Conservation (phyloP, 2,329 filamentous ascomycete genomes). For the Penicillium sclerotigenum region DNA sequence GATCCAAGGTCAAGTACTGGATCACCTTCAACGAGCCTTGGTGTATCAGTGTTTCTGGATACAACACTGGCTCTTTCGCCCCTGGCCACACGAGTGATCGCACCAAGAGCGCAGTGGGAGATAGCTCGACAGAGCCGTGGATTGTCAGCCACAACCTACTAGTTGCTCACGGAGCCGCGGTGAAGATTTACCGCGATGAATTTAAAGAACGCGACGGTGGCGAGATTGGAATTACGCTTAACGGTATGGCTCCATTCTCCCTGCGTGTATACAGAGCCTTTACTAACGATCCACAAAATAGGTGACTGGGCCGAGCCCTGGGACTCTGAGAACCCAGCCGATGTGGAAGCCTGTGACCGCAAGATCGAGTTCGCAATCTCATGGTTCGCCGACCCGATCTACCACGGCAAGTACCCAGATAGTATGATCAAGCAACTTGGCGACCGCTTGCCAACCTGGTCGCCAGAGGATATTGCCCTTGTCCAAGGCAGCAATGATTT, state of each 20-base stretch:
- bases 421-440: slow-evolving; percentile 81
- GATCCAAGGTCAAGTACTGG: slow-evolving; percentile 77
- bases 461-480: slow-evolving; percentile 66
- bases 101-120: slow-evolving; percentile 65
- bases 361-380: slow-evolving; percentile 84
- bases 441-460: slow-evolving; percentile 71
- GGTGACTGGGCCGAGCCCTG: slow-evolving; percentile 78
- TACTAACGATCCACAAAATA: slow-evolving; percentile 25
- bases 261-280: background rate
- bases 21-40: slow-evolving; percentile 90
- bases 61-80: slow-evolving; percentile 73
- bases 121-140: slow-evolving; percentile 76
- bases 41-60: slow-evolving; percentile 78
- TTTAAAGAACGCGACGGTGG: slow-evolving; percentile 71
- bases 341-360: slow-evolving; percentile 72
- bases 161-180: slow-evolving; percentile 73
- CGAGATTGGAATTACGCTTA: slow-evolving; percentile 82
- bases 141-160: slow-evolving; percentile 76
- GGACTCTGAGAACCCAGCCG: slow-evolving; percentile 70
- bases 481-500: slow-evolving; percentile 87
- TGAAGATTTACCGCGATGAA: slow-evolving; percentile 77
- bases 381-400: slow-evolving; percentile 87
- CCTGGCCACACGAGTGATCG: slow-evolving; percentile 79
- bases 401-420: slow-evolving; percentile 77
- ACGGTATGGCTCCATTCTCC: slow-evolving; percentile 52